Conservation (phyloP, 2,329 filamentous ascomycete species). For the Hansfordia pulvinata region DNA sequence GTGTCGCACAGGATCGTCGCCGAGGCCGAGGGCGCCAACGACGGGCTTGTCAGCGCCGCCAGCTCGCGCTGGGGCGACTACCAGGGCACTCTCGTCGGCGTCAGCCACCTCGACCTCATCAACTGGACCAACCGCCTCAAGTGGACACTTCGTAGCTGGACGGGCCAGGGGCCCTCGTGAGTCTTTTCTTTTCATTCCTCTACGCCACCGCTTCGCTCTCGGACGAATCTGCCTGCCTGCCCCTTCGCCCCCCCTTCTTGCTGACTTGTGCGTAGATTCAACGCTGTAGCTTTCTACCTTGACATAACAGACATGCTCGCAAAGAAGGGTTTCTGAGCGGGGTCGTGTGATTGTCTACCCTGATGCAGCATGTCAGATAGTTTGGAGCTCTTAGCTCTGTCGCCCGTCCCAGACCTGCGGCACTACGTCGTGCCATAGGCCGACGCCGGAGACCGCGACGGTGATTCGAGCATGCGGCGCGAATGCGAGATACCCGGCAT, state of each 20-base stretch:
- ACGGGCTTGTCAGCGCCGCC: constrained; percentile 52
- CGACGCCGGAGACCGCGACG: too few species aligned
- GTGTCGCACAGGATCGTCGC: constrained; percentile 35
- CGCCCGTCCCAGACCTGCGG: too few species aligned
- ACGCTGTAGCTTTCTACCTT: constrained; percentile 54
- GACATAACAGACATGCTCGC: constrained; percentile 32
- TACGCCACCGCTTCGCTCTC: too few species aligned
- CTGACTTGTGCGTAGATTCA: constrained; percentile 31
- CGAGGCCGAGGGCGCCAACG: constrained; percentile 43
- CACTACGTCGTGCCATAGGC: not conserved
- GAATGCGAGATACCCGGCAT: too few species aligned
- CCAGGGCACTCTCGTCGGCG: constrained; percentile 46
- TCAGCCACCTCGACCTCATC: constrained; percentile 52
- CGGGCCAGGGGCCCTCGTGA: constrained; percentile 36
- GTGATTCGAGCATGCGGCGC: too few species aligned
- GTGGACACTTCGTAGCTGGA: constrained; percentile 38
- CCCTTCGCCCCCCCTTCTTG: too few species aligned
- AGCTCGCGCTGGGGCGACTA: constrained; percentile 51
- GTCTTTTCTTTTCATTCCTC: too few species aligned
- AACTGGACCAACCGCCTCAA: constrained; percentile 52
- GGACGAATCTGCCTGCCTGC: too few species aligned
- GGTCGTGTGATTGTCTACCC: too few species aligned
- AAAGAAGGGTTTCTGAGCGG: constrained; percentile 1
- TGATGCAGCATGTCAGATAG: too few species aligned
- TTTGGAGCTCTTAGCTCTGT: too few species aligned